Evolutionary conservation across 2,329 filamentous ascomycete genomes (phyloP).

Genomic region (Cladosporium sp.): DNA sequence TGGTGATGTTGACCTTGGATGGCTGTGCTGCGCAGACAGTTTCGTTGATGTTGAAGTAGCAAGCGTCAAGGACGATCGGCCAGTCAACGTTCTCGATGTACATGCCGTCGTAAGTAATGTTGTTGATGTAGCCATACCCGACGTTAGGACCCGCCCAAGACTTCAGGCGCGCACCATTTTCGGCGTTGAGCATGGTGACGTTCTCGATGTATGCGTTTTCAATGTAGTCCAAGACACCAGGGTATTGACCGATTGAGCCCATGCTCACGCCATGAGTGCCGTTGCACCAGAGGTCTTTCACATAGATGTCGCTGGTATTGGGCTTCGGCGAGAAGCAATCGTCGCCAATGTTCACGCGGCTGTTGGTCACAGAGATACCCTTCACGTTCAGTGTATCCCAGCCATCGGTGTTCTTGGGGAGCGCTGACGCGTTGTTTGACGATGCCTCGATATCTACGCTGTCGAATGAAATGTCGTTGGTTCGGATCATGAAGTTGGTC

Average conservation of each 20-base stretch:
- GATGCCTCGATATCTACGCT: conserved; percentile 56
- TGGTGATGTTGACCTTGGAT: conserved; percentile 59
- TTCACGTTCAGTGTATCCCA: conserved; percentile 62
- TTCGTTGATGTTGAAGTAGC: conserved; percentile 60
- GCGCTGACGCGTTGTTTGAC: conserved; percentile 49
- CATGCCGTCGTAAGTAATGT: conserved; percentile 58
- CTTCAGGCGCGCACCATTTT: conserved; percentile 52
- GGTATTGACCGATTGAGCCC: conserved; percentile 55
- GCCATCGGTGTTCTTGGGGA: conserved; percentile 62
- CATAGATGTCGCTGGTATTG: conserved; percentile 58
- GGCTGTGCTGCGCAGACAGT: conserved; percentile 56
- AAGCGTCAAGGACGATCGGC: conserved; percentile 60
- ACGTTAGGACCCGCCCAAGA: conserved; percentile 59
- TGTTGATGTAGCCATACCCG: conserved; percentile 62
- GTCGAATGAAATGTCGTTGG: conserved; percentile 55
- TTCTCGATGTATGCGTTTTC: conserved; percentile 50
- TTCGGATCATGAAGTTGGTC: conserved; percentile 63
- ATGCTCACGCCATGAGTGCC: conserved; percentile 53
- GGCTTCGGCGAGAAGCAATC: conserved; percentile 62
- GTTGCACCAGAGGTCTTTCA: conserved; percentile 55
- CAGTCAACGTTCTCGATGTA: conserved; percentile 60
- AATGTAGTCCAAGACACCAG: conserved; percentile 52
- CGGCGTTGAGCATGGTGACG: conserved; percentile 46
- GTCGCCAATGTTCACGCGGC: conserved; percentile 47
- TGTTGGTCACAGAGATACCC: conserved; percentile 46